Percentiles rank a stretch among this genome's conserved stretches.
Evolutionary conservation across 495 filamentous ascomycete genomes (phyloP).

Genomic region (Talaromyces nanjingensis): DNA sequence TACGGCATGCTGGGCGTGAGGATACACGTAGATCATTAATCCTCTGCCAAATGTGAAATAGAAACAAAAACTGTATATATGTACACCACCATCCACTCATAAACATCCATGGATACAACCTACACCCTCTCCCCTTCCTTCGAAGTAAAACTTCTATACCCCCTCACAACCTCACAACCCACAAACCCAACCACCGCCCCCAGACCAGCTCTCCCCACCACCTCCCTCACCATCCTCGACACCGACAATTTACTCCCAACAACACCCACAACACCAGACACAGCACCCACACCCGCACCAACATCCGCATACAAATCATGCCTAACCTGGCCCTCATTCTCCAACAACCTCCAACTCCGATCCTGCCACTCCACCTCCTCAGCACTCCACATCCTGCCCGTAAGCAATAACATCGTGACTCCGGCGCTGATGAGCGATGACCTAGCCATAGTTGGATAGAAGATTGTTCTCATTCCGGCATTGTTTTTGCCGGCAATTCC

Average conservation of each 20-base stretch:
- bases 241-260: background rate
- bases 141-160: background rate
- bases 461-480: background rate
- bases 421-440: constrained; percentile 16
- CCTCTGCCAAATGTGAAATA: background rate
- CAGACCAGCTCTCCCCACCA: constrained; percentile 24
- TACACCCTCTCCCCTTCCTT: background rate
- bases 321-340: constrained; percentile 45
- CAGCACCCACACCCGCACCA: constrained; percentile 22
- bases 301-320: constrained; percentile 36
- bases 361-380: constrained; percentile 59
- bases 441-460: background rate
- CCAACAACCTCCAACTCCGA: constrained; percentile 49
- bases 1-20: constrained; percentile 23
- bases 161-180: constrained; percentile 17
- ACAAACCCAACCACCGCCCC: constrained; percentile 28
- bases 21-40: constrained; percentile 9
- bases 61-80: background rate
- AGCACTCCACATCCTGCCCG: constrained; percentile 42
- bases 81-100: too few relatives aligned
- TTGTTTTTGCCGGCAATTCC: background rate
- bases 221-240: constrained; percentile 14
- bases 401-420: constrained; percentile 24
- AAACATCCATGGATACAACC: too few relatives aligned
- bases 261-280: constrained; percentile 11